Conservation (phyloP, 73 alveolate genomes). For the Tetrahymena borealis region DNA sequence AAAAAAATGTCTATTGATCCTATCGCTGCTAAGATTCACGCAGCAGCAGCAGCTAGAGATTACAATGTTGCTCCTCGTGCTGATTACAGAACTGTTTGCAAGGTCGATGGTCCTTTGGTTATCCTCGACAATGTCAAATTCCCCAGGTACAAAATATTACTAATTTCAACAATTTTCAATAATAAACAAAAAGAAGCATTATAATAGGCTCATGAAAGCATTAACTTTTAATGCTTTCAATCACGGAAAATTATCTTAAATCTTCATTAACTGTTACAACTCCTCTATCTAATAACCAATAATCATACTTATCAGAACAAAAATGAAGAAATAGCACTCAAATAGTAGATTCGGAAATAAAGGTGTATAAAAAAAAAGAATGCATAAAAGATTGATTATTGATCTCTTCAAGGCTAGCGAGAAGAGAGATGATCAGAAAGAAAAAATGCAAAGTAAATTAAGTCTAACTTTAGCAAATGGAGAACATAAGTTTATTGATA, state of each 20-base stretch:
- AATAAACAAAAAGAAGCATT: neutral
- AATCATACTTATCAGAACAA: neutral
- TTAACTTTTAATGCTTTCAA: too few relatives aligned
- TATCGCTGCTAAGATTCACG: slow-evolving; percentile 34
- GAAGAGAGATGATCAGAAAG: too few relatives aligned
- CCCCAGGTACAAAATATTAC: slow-evolving; percentile 81
- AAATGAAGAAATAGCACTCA: too few relatives aligned
- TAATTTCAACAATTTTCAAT: neutral
- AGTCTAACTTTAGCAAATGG: too few relatives aligned
- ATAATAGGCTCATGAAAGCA: neutral
- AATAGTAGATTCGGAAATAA: too few relatives aligned
- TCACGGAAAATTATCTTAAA: neutral
- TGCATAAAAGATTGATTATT: too few relatives aligned
- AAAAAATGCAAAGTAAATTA: too few relatives aligned
- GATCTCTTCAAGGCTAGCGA: too few relatives aligned
- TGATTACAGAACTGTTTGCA: slow-evolving; percentile 98
- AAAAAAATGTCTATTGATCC: slow-evolving; percentile 16
- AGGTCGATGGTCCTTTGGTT: slow-evolving; percentile 99
- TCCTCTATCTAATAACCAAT: neutral
- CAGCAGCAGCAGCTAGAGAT: slow-evolving; percentile 63
- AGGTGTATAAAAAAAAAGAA: too few relatives aligned
- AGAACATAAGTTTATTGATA: too few relatives aligned
- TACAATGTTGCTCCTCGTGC: slow-evolving; percentile 94
- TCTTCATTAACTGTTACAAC: neutral
- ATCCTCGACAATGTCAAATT: slow-evolving; percentile 98